phyloP scores from a whole-genome alignment of 768 basidiomycete genomes.

The Fomitopsis pulvina region DNA sequence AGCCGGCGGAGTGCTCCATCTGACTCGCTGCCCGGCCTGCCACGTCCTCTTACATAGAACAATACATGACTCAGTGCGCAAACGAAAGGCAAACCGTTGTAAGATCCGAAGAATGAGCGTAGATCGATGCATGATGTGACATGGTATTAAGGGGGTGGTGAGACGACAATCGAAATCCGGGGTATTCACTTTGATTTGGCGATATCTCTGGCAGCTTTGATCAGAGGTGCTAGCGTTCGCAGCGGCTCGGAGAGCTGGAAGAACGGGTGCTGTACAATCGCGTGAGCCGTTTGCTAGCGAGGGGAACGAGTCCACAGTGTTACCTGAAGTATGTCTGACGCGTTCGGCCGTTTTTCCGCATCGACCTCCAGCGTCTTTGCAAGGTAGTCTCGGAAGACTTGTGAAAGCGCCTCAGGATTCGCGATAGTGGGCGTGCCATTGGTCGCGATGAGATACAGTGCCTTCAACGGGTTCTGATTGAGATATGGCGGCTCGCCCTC shows the following conservation, averaged over 20 bases:
- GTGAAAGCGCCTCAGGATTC: constrained; percentile 73
- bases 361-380: constrained; percentile 88
- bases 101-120: constrained; percentile 13
- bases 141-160: constrained; percentile 1
- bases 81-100: not conserved
- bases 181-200: constrained; percentile 46
- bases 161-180: not conserved
- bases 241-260: constrained; percentile 85
- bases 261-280: constrained; percentile 65
- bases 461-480: constrained; percentile 95
- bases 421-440: constrained; percentile 96
- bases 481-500: constrained; percentile 96
- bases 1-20: not conserved
- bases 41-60: not conserved
- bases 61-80: not conserved
- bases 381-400: constrained; percentile 86
- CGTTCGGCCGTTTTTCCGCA: constrained; percentile 87
- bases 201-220: constrained; percentile 88
- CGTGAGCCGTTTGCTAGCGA: not conserved
- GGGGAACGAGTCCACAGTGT: constrained; percentile 18
- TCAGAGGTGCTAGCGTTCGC: constrained; percentile 78
- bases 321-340: constrained; percentile 74
- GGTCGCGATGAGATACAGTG: constrained; percentile 95
- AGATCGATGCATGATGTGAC: constrained; percentile 12
- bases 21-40: not conserved